Evolutionary conservation across 495 filamentous ascomycete genomes (phyloP).

Genomic region (Aspergillus asperescens): DNA sequence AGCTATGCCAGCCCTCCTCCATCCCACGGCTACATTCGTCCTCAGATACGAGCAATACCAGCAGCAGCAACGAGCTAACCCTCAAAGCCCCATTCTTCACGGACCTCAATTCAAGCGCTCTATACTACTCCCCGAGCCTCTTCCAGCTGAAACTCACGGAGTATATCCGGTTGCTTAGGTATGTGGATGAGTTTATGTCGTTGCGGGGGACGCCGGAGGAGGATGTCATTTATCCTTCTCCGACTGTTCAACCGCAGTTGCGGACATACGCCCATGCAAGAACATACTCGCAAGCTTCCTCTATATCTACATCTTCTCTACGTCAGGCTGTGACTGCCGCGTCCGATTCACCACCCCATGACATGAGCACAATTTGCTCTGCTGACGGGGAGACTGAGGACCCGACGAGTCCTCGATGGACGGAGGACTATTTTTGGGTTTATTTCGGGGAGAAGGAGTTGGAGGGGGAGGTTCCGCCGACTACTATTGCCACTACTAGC

Average conservation of each 20-base stretch:
- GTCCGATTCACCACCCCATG: not conserved
- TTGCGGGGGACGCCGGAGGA: constrained; percentile 6
- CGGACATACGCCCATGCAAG: not conserved
- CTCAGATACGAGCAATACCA: not conserved
- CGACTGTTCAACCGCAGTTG: not conserved
- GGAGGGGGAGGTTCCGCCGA: not conserved
- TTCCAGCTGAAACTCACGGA: constrained; percentile 14
- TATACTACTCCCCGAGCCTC: not conserved
- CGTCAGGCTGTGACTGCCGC: not conserved
- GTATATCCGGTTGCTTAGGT: constrained; percentile 7
- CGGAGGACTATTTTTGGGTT: not conserved
- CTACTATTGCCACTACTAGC: not conserved
- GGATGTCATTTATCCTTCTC: not conserved
- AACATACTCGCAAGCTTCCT: not conserved
- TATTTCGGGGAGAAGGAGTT: constrained; percentile 1
- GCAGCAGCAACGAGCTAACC: not conserved
- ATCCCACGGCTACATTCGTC: no score
- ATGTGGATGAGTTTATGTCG: constrained; percentile 16
- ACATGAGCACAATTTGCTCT: not conserved
- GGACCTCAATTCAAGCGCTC: not conserved
- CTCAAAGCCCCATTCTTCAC: not conserved
- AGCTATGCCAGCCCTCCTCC: constrained; percentile 13
- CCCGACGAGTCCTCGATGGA: not conserved
- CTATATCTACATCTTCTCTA: not conserved
- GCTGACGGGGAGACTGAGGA: not conserved